These are phyloP conservation scores for Aspergillus felis DNA, from an alignment of 2,329 filamentous ascomycete genomes.

Conservation along the genomic window DNA sequence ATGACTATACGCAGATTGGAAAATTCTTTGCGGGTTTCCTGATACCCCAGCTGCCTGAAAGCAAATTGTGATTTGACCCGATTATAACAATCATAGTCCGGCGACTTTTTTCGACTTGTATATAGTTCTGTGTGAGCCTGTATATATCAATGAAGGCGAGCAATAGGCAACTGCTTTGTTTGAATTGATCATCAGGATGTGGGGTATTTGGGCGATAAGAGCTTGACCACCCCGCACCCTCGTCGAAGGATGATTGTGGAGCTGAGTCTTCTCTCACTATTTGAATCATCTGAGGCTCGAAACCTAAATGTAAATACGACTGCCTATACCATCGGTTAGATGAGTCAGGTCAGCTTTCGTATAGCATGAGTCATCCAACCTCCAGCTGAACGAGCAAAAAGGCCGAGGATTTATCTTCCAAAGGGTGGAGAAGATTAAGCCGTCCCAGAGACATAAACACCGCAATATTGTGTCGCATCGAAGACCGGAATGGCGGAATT, in stretches of 20 bases:
- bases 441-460: background rate
- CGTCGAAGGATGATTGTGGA: background rate
- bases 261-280: background rate
- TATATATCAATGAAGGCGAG: background rate
- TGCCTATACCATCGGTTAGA: background rate
- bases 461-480: background rate
- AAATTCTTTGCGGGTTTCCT: slow-evolving; percentile 36
- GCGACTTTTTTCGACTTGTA: background rate
- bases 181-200: background rate
- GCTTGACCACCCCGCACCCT: background rate
- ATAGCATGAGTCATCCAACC: background rate
- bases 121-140: background rate
- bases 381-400: background rate
- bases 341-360: background rate
- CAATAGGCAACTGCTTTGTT: background rate
- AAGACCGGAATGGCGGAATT: background rate
- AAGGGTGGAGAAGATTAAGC: background rate
- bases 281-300: background rate
- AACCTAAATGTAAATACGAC: background rate
- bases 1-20: slow-evolving; percentile 30
- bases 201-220: background rate
- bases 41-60: slow-evolving; percentile 13
- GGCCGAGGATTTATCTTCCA: background rate
- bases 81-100: background rate
- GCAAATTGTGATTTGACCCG: slow-evolving; percentile 5